Conservation (phyloP, 2,329 filamentous ascomycete genomes). For the Byssochlamys sp. region DNA sequence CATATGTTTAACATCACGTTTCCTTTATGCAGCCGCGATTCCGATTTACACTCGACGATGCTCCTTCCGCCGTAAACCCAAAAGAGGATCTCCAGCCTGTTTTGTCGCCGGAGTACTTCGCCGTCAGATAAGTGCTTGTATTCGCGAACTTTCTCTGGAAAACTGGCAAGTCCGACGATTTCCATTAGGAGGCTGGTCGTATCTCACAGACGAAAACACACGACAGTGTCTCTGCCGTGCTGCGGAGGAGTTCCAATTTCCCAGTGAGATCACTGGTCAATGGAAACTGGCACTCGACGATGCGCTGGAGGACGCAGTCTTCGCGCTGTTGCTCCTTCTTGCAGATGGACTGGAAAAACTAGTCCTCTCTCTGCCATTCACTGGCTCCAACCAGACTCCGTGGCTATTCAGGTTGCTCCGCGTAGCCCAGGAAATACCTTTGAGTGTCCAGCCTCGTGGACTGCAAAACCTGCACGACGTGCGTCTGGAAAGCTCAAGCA, state of each 20-base stretch:
- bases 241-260: neutral
- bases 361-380: neutral
- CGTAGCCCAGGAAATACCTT: neutral
- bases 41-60: neutral
- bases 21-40: neutral
- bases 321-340: neutral
- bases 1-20: neutral
- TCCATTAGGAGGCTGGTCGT: neutral
- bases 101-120: neutral
- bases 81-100: neutral
- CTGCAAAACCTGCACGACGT: neutral
- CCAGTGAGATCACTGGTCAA: neutral
- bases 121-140: neutral
- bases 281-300: neutral
- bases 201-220: neutral
- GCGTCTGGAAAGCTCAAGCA: neutral
- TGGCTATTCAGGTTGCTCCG: neutral
- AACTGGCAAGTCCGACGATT: neutral
- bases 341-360: neutral
- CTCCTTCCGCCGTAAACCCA: neutral
- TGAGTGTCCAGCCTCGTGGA: neutral
- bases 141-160: neutral
- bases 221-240: neutral
- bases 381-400: neutral
- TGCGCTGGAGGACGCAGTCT: neutral